Conservation (phyloP, 306 rosid genomes). For the Quercus ilex region DNA sequence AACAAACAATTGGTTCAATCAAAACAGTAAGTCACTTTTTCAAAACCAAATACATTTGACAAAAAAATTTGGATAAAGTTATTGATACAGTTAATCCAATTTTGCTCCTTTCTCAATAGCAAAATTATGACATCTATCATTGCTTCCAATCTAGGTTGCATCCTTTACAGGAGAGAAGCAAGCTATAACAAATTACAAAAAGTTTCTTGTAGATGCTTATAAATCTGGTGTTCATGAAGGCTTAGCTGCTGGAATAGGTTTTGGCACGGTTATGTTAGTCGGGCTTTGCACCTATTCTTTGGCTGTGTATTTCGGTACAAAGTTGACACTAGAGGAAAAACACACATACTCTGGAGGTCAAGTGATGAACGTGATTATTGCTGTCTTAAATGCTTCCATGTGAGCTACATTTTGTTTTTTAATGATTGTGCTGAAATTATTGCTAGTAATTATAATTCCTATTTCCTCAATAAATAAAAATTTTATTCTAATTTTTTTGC, state of each 20-base stretch:
- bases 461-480: not conserved
- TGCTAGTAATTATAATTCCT: not conserved
- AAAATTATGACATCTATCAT: not conserved
- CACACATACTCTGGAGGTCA: conserved; percentile 22
- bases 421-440: not conserved
- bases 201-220: conserved; percentile 13
- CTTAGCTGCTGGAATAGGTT: conserved; percentile 18
- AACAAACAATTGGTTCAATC: conserved; percentile 33
- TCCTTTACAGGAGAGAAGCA: conserved; percentile 33
- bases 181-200: conserved; percentile 15
- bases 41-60: not conserved
- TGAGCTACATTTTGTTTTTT: not conserved
- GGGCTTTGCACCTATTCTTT: conserved; percentile 12
- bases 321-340: conserved; percentile 12
- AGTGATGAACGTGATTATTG: conserved; percentile 22
- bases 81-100: not conserved
- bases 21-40: conserved; percentile 29
- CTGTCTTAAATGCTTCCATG: conserved; percentile 25
- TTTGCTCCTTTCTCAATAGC: not conserved
- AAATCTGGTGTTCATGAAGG: conserved; percentile 23
- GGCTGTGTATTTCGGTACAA: conserved; percentile 25
- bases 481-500: not conserved
- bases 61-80: not conserved
- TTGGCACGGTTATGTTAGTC: conserved; percentile 11
- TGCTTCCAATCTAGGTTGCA: conserved; percentile 15